Evolutionary conservation across 352 stramenopile genomes (phyloP).

Genomic region (Peronosclerospora sorghi): DNA sequence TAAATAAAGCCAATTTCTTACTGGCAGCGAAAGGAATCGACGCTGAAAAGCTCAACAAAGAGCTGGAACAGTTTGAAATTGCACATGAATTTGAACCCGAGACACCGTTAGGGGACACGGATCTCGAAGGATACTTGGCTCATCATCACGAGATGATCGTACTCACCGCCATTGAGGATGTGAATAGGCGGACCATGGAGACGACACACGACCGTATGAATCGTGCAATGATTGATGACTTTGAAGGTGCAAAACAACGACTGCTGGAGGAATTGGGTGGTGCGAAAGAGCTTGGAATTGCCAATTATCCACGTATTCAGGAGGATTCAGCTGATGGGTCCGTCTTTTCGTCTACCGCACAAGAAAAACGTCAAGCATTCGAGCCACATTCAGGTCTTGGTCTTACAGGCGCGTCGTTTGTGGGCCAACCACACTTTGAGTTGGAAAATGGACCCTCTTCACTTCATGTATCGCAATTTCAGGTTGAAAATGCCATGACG

Average conservation of each 20-base stretch:
- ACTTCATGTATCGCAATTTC: constrained; percentile 54
- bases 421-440: constrained; percentile 41
- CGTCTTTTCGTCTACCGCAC: constrained; percentile 34
- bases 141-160: constrained; percentile 90
- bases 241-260: constrained; percentile 63
- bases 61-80: constrained; percentile 72
- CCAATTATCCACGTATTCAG: constrained; percentile 56
- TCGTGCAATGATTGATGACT: constrained; percentile 80
- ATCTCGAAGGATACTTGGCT: constrained; percentile 80
- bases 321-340: constrained; percentile 23
- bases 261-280: constrained; percentile 62
- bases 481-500: constrained; percentile 56
- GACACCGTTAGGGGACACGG: constrained; percentile 72
- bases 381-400: constrained; percentile 26
- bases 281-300: constrained; percentile 51
- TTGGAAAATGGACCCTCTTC: constrained; percentile 19
- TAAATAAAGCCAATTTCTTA: constrained; percentile 78
- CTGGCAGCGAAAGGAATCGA: constrained; percentile 78
- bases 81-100: constrained; percentile 65
- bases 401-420: constrained; percentile 37
- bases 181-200: constrained; percentile 67
- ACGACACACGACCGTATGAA: constrained; percentile 78
- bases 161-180: constrained; percentile 83
- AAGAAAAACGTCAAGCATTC: constrained; percentile 22
- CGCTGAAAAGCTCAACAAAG: constrained; percentile 77